These are phyloP conservation scores for Mycena venus DNA, from an alignment of 768 basidiomycete genomes.

Conservation along the genomic window DNA sequence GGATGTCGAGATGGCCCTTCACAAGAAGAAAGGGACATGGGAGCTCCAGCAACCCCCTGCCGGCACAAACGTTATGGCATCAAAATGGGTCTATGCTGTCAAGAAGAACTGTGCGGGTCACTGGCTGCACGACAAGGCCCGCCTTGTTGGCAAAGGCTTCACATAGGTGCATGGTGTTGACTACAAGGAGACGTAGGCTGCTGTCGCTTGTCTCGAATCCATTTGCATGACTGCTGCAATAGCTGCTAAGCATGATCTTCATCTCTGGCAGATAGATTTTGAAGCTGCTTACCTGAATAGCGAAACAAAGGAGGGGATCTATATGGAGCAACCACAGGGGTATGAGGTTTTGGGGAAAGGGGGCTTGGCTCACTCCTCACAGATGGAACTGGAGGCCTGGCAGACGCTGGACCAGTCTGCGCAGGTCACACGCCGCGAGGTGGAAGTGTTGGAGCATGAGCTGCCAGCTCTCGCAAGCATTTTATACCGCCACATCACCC, in stretches of 20 bases:
- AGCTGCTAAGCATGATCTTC: background rate
- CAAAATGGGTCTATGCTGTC: background rate
- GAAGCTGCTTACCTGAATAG: background rate
- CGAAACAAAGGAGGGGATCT: background rate
- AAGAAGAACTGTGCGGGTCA: conserved; percentile 2
- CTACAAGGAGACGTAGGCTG: background rate
- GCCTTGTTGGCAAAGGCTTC: background rate
- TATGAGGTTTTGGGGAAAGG: background rate
- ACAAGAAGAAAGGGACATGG: conserved; percentile 4
- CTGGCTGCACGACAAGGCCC: background rate
- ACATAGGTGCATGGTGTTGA: background rate
- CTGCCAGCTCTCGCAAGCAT: too few species aligned
- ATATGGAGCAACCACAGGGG: conserved; percentile 2
- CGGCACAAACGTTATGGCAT: background rate
- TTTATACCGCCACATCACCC: too few species aligned
- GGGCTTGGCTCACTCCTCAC: background rate
- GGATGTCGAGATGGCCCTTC: conserved; percentile 6
- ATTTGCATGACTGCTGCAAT: conserved; percentile 16
- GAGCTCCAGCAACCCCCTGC: conserved; percentile 10
- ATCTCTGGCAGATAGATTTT: conserved; percentile 17
- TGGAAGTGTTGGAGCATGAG: background rate
- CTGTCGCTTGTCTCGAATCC: background rate
- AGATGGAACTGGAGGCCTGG: too few species aligned
- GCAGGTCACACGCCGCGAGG: too few species aligned
- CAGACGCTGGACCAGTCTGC: conserved; percentile 9